These are phyloP conservation scores for Pythium oligandrum DNA, from an alignment of 352 stramenopile genomes.

Conservation along the genomic window DNA sequence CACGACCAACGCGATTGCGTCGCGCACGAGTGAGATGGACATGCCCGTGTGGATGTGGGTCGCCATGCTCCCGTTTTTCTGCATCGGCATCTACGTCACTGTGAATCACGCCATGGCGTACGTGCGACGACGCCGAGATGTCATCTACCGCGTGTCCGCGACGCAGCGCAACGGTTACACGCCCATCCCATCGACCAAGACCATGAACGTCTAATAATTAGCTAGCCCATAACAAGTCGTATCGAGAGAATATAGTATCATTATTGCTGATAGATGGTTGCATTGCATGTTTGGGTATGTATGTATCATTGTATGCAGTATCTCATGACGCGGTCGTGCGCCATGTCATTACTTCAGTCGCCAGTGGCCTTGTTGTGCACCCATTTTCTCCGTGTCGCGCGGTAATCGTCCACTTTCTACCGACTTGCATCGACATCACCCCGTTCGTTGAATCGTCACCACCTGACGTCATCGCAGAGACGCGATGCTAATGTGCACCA, in stretches of 20 bases:
- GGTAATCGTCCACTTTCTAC: too few species aligned
- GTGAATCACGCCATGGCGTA: constrained; percentile 34
- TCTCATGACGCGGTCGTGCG: too few species aligned
- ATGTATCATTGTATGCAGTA: too few species aligned
- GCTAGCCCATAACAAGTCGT: too few species aligned
- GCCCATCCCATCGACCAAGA: constrained; percentile 35
- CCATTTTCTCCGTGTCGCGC: too few species aligned
- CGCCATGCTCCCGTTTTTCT: constrained; percentile 59
- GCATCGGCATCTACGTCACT: constrained; percentile 50
- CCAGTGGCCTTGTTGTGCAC: too few species aligned
- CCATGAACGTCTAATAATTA: constrained; percentile 11
- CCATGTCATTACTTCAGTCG: too few species aligned
- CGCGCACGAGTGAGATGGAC: constrained; percentile 15
- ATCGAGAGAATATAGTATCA: too few species aligned
- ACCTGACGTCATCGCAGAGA: constrained; percentile 1
- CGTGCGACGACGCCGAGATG: constrained; percentile 48
- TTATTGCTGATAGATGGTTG: too few species aligned
- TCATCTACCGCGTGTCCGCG: constrained; percentile 50
- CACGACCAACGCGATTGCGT: not conserved
- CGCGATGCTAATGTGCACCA: too few species aligned
- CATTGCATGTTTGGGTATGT: too few species aligned
- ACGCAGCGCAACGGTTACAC: constrained; percentile 44
- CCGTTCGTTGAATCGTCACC: not conserved
- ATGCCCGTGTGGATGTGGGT: constrained; percentile 40
- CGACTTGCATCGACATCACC: too few species aligned